These are phyloP conservation scores for Boletus rubroflammeus DNA, from an alignment of 768 basidiomycete genomes.

Conservation along the genomic window DNA sequence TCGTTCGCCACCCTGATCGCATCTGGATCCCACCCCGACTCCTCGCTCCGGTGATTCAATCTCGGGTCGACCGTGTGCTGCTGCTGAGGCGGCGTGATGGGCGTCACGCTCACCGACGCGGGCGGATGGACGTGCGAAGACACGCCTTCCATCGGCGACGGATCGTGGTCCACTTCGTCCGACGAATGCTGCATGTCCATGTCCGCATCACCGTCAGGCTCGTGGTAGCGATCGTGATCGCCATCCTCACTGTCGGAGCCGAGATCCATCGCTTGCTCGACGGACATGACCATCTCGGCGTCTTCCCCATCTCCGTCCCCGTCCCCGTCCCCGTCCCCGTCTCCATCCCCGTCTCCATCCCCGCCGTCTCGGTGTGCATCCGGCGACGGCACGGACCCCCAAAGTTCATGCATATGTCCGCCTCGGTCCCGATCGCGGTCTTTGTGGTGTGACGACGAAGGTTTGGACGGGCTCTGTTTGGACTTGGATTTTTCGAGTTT, in stretches of 20 bases:
- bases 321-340: neutral
- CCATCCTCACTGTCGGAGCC: constrained; percentile 35
- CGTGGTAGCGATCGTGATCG: constrained; percentile 14
- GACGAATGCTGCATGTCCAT: constrained; percentile 28
- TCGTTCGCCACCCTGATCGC: constrained; percentile 12
- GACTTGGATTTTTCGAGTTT: constrained; percentile 51
- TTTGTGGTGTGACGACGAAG: constrained; percentile 10
- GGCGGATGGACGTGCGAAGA: constrained; percentile 25
- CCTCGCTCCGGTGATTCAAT: constrained; percentile 30
- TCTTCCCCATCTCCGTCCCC: constrained; percentile 22
- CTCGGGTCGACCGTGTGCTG: constrained; percentile 26
- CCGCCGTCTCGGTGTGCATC: constrained; percentile 11
- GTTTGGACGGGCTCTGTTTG: constrained; percentile 16
- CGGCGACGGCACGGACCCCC: constrained; percentile 11
- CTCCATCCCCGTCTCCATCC: neutral
- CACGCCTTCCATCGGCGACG: constrained; percentile 34
- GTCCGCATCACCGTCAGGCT: constrained; percentile 12
- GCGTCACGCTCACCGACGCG: constrained; percentile 29
- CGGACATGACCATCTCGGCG: constrained; percentile 35
- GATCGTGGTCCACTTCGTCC: constrained; percentile 26
- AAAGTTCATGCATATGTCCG: constrained; percentile 4
- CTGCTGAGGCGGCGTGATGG: constrained; percentile 28
- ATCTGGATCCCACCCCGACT: constrained; percentile 28
- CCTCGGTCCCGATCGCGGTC: constrained; percentile 5
- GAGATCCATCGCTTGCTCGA: constrained; percentile 45